These are phyloP conservation scores for Excoecaria cochinchinensis DNA, from an alignment of 345 rosid genomes.

Conservation along the genomic window DNA sequence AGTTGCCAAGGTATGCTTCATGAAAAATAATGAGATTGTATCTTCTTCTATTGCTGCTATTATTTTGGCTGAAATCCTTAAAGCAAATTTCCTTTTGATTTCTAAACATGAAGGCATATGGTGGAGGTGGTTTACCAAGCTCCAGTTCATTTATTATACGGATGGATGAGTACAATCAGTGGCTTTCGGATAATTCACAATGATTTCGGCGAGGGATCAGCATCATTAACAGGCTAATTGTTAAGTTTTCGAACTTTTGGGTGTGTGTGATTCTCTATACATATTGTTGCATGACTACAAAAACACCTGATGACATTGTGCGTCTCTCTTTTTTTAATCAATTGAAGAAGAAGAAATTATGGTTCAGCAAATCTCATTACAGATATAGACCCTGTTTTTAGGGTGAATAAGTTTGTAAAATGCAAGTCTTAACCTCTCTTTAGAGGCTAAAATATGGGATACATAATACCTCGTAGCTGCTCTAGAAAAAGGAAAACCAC, in stretches of 20 bases:
- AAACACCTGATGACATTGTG: neutral
- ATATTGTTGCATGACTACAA: neutral
- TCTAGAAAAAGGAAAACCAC: neutral
- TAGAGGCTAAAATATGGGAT: neutral
- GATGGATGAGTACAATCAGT: constrained; percentile 81
- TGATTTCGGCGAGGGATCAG: neutral
- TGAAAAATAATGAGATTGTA: neutral
- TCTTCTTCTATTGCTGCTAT: neutral
- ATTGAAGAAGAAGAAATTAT: too few relatives aligned
- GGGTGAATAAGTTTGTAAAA: neutral
- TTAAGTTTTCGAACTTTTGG: neutral
- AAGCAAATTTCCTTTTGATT: constrained; percentile 9
- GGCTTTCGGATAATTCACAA: constrained; percentile 38
- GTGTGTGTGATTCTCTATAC: neutral
- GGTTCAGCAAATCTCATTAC: too few relatives aligned
- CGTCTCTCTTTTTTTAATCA: neutral
- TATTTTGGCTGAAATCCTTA: neutral
- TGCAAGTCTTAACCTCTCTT: neutral
- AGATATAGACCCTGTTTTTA: neutral
- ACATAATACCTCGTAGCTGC: neutral
- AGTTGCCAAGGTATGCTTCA: constrained; percentile 68
- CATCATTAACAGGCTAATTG: neutral
- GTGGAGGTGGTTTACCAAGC: constrained; percentile 69
- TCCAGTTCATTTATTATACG: constrained; percentile 88
- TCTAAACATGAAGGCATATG: constrained; percentile 65